Evolutionary conservation across 495 filamentous ascomycete species (phyloP).

Genomic region (Penicillium simplicissimum): DNA sequence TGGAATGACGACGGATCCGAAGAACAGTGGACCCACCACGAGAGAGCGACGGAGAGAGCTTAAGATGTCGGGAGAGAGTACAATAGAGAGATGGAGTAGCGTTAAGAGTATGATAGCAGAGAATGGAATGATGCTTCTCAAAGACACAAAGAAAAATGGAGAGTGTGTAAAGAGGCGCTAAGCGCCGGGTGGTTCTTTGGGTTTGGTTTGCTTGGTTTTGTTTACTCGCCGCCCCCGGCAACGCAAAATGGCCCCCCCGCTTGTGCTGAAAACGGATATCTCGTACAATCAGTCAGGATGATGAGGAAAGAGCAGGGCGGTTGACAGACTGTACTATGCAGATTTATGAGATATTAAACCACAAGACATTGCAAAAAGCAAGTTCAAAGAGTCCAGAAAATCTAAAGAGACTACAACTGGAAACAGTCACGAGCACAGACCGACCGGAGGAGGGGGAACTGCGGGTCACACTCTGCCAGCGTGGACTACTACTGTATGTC

Average conservation of each 20-base stretch:
- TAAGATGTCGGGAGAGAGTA: slow-evolving; percentile 7
- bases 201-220: slow-evolving; percentile 11
- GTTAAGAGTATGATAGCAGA: neutral
- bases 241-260: slow-evolving; percentile 8
- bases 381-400: neutral
- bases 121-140: neutral
- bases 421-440: slow-evolving; percentile 8
- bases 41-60: slow-evolving; percentile 16
- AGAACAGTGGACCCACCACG: slow-evolving; percentile 35
- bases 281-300: neutral
- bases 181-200: neutral
- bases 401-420: neutral
- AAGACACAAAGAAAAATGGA: slow-evolving; percentile 5
- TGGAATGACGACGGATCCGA: slow-evolving; percentile 47
- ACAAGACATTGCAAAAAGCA: neutral
- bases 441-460: slow-evolving; percentile 13
- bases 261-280: neutral
- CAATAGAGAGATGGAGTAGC: neutral
- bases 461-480: slow-evolving; percentile 11
- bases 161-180: slow-evolving; percentile 6
- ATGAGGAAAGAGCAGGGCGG: neutral
- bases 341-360: neutral
- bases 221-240: slow-evolving; percentile 19
- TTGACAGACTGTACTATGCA: neutral
- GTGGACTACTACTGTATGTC: neutral